Evolutionary conservation across 140 eudicot genomes (phyloP).

Genomic region (Flaveria floridana): DNA sequence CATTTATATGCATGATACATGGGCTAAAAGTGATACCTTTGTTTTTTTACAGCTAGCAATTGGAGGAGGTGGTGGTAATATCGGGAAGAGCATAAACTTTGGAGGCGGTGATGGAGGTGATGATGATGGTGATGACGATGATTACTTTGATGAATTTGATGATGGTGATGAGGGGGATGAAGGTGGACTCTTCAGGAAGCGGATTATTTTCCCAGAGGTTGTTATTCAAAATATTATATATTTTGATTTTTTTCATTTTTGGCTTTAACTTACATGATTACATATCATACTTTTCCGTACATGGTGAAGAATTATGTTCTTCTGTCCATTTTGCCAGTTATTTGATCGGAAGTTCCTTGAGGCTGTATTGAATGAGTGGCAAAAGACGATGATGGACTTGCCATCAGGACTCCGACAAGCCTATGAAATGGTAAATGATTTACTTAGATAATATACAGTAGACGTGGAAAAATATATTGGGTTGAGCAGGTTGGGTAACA

Average conservation of each 20-base stretch:
- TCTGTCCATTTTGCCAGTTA: slow-evolving; percentile 47
- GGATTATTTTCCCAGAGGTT: slow-evolving; percentile 86
- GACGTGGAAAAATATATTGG: background rate
- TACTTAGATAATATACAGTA: background rate
- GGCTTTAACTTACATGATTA: background rate
- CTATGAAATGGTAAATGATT: slow-evolving; percentile 78
- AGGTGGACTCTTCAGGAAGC: slow-evolving; percentile 84
- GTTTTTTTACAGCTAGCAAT: slow-evolving; percentile 55
- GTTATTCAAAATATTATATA: slow-evolving; percentile 3
- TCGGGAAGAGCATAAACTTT: slow-evolving; percentile 71
- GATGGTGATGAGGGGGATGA: slow-evolving; percentile 98
- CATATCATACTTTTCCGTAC: slow-evolving; percentile 5
- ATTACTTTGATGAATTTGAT: slow-evolving; percentile 93
- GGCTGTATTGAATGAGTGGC: slow-evolving; percentile 96
- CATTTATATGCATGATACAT: background rate
- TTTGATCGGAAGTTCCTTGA: slow-evolving; percentile 86
- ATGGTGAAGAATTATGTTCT: slow-evolving; percentile 7
- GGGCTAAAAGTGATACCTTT: slow-evolving; percentile 2
- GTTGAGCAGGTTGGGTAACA: background rate
- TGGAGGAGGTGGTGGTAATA: slow-evolving; percentile 97
- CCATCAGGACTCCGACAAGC: slow-evolving; percentile 99
- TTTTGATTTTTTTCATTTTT: background rate
- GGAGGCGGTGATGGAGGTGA: slow-evolving; percentile 99
- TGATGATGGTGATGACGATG: slow-evolving; percentile 95
- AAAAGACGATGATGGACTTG: slow-evolving; percentile 92